phyloP scores from a whole-genome alignment of 306 rosid species.

The Quercus glauca region DNA sequence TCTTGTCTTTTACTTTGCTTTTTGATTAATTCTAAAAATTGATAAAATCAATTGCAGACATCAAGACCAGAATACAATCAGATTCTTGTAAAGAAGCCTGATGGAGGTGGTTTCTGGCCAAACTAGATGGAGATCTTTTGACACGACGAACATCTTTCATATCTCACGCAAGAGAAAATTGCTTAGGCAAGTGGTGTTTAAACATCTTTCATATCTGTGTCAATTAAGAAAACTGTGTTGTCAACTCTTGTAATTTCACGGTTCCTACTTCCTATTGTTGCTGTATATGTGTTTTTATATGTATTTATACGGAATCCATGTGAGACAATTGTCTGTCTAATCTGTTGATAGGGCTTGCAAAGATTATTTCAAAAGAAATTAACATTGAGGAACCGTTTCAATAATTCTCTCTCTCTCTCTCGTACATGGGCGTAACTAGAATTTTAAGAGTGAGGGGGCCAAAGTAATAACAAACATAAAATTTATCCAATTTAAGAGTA shows the following conservation, averaged over 20 bases:
- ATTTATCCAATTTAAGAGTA: too few species aligned
- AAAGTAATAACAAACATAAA: too few species aligned
- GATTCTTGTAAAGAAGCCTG: conserved; percentile 77
- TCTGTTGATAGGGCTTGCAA: neutral
- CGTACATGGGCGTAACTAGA: too few species aligned
- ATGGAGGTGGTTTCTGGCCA: conserved; percentile 60
- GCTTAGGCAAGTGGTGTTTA: too few species aligned
- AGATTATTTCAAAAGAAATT: neutral
- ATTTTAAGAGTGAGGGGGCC: too few species aligned
- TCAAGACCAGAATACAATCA: conserved; percentile 90
- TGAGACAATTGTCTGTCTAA: neutral
- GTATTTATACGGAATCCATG: neutral
- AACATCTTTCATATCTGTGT: neutral
- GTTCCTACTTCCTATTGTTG: neutral
- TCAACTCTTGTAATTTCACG: neutral
- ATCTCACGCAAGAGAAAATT: neutral
- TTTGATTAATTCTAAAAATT: conserved; percentile 2
- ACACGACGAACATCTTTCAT: conserved; percentile 5
- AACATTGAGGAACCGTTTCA: neutral
- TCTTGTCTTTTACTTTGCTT: neutral
- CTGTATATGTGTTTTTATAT: neutral
- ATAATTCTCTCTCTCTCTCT: neutral
- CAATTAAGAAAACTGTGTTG: neutral
- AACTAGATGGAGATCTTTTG: conserved; percentile 24
- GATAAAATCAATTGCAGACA: conserved; percentile 55